Evolutionary conservation across 108 stramenopile genomes (phyloP), one percentile per base, ranked within the genome.

Genomic region (Nitzschia putrida): DNA sequence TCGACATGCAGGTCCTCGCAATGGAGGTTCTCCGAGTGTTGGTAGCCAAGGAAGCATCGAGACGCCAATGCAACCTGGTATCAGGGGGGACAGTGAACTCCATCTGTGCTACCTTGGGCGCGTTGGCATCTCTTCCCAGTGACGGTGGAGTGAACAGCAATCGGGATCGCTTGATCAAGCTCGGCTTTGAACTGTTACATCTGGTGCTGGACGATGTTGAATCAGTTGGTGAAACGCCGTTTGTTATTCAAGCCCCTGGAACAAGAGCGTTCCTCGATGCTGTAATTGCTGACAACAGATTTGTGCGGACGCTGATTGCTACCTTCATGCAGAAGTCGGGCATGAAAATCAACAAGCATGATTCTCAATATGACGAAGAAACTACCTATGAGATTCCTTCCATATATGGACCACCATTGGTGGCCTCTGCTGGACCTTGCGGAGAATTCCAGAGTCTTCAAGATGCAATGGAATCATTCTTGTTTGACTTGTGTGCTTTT

Each of bases 21-120:
- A 44, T 89, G 53, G 81, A 89, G 51, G 61, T 88, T 14, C 70
- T 88, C 14, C 88, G 82, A 55, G 56, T 80, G 37, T 57, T 89
- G 14, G 61, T 69, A 7, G 26, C 67, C n/a, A 58, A 59, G 53
- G 64, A 38, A 45, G 53, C 57, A 26, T 57, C 58, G 34, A 53
- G 74, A 38, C 66, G 67, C 4, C 68, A 69, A 24, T 76, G 74
- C 34, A 61, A 64, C n/a, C 53, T 76, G 14, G n/a, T 76, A 23
- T 34, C 16, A 26, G 43, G 66, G 44, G 78, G 74, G 43, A 60
- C 70, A 10, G 38, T 79, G 24, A 52, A 54, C 12, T 44, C 74
- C 22, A 43, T 84, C 23, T 87, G 86, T 57, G 38, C 63, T 8
- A 52, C 71, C 6, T 21, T 86, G 45, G 80, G 79, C 8, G 14